Evolutionary conservation across 2,329 filamentous ascomycete species (phyloP).

Genomic region (Aspergillus pseudoglaucus): DNA sequence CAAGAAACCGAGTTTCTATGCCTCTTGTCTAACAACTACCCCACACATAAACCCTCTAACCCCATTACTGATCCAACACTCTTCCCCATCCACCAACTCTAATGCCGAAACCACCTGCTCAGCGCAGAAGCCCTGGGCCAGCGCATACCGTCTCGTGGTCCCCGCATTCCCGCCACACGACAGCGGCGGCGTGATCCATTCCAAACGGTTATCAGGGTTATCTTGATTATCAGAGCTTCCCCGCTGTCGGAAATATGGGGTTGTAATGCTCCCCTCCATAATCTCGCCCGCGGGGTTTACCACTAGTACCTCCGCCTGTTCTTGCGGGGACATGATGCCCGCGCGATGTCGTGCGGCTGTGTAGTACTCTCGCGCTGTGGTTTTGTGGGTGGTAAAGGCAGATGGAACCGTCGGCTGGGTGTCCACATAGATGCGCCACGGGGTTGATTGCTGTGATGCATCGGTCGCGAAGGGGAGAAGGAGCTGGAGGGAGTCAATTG

Average conservation of each 20-base stretch:
- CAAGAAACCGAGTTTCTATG: no score
- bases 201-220: conserved; percentile 28
- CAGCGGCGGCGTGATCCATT: conserved; percentile 77
- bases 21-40: conserved; percentile 11
- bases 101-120: conserved; percentile 57
- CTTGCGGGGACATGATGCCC: conserved; percentile 41
- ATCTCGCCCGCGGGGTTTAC: conserved; percentile 59
- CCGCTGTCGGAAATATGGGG: conserved; percentile 63
- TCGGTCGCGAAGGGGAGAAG: conserved; percentile 18
- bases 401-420: conserved; percentile 44
- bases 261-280: conserved; percentile 82
- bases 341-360: conserved; percentile 60
- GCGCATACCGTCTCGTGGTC: conserved; percentile 75
- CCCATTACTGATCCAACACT: conserved; percentile 84
- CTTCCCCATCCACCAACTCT: conserved; percentile 64
- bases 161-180: conserved; percentile 74
- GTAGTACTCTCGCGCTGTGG: conserved; percentile 67
- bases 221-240: background rate
- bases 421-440: conserved; percentile 52
- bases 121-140: conserved; percentile 60
- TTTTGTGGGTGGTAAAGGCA: conserved; percentile 80
- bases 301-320: conserved; percentile 66
- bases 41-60: conserved; percentile 67
- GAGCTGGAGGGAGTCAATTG: conserved; percentile 19
- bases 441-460: conserved; percentile 3